A percentile compares a stretch with the other conserved stretches of the same genome.
Evolutionary conservation across 805 yeast genomes (phyloP).

Genomic region (Starmerella riodocensis): DNA sequence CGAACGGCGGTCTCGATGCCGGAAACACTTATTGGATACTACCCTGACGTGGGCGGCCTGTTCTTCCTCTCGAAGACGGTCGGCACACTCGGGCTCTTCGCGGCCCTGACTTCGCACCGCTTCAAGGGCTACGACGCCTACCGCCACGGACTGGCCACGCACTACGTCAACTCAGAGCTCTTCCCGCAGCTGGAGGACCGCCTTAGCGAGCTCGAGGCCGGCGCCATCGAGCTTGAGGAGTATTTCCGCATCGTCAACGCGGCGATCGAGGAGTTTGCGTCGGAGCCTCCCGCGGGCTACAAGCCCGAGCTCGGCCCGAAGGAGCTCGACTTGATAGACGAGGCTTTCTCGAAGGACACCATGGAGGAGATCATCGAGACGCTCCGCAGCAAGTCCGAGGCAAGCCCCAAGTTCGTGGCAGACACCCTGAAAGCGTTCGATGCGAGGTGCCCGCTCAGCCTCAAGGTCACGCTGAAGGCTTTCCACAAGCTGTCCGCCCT

Average conservation of each 20-base stretch:
- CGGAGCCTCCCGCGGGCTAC: constrained; percentile 34
- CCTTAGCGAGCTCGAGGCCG: constrained; percentile 44
- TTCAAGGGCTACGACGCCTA: constrained; percentile 71
- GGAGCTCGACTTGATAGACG: constrained; percentile 52
- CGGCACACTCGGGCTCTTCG: constrained; percentile 69
- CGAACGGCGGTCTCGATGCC: constrained; percentile 92
- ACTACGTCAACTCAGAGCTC: constrained; percentile 60
- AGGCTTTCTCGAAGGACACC: constrained; percentile 43
- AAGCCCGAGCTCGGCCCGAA: constrained; percentile 40
- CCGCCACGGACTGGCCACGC: constrained; percentile 77
- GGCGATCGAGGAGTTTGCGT: constrained; percentile 65
- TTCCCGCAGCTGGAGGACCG: constrained; percentile 50
- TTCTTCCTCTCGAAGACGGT: constrained; percentile 76
- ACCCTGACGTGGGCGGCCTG: constrained; percentile 91
- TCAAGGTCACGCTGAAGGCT: constrained; percentile 57
- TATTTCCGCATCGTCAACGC: constrained; percentile 43
- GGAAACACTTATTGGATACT: constrained; percentile 90
- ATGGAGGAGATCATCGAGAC: constrained; percentile 36
- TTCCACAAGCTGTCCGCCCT: constrained; percentile 47
- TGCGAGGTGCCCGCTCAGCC: constrained; percentile 64
- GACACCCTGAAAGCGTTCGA: constrained; percentile 42
- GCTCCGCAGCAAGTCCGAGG: constrained; percentile 38
- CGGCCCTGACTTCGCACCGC: constrained; percentile 75
- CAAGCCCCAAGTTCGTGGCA: constrained; percentile 54
- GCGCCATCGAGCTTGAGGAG: constrained; percentile 19